phyloP scores from a whole-genome alignment of 176 grass and related monocot species.

The Musa beccarii region DNA sequence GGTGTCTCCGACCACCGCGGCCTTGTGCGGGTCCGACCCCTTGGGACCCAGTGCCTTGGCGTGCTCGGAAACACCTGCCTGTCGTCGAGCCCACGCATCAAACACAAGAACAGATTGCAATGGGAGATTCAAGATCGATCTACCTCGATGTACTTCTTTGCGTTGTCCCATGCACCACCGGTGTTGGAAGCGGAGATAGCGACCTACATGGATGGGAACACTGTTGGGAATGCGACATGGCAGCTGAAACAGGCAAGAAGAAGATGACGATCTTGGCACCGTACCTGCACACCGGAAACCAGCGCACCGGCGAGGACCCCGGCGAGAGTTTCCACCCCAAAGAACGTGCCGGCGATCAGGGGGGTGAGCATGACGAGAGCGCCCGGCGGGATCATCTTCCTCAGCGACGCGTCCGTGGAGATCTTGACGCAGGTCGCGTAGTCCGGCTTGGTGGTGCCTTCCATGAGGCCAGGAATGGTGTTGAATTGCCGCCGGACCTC shows the following conservation, averaged over 20 bases:
- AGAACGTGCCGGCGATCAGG: slow-evolving; percentile 53
- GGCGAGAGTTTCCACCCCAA: slow-evolving; percentile 60
- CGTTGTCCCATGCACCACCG: slow-evolving; percentile 89
- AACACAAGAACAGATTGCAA: not conserved
- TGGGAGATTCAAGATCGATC: too few relatives aligned
- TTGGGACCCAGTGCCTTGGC: slow-evolving; percentile 72
- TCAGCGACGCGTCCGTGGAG: slow-evolving; percentile 68
- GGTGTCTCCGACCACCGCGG: slow-evolving; percentile 76
- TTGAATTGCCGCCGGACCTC: slow-evolving; percentile 72
- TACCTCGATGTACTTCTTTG: slow-evolving; percentile 96
- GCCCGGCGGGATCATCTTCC: slow-evolving; percentile 68
- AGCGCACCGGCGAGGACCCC: slow-evolving; percentile 73
- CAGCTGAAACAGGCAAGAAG: too few relatives aligned
- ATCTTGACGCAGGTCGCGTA: slow-evolving; percentile 86
- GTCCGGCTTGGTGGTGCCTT: slow-evolving; percentile 45
- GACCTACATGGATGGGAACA: slow-evolving; percentile 23
- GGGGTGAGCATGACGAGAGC: slow-evolving; percentile 66
- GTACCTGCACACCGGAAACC: slow-evolving; percentile 76
- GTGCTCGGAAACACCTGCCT: slow-evolving; percentile 74
- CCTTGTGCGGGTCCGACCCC: slow-evolving; percentile 77
- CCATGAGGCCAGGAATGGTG: slow-evolving; percentile 55
- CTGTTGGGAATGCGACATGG: too few relatives aligned
- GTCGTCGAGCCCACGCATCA: not conserved
- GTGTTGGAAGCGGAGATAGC: slow-evolving; percentile 92
- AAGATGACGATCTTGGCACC: too few relatives aligned